phyloP scores from a whole-genome alignment of 495 filamentous ascomycete genomes.

The Darksidea phi region DNA sequence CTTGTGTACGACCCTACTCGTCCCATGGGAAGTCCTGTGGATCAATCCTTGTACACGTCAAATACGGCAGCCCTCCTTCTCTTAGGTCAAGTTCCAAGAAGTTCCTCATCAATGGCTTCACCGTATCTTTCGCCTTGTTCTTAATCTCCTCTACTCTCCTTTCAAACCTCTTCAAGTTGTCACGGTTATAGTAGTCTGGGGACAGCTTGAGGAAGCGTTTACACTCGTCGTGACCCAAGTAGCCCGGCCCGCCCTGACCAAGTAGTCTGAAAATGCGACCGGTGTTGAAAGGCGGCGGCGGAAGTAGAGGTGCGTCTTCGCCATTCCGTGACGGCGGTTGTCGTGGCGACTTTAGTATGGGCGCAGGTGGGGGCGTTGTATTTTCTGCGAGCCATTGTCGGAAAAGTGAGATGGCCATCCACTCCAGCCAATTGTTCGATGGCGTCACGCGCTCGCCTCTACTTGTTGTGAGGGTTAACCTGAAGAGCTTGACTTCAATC shows the following conservation, averaged over 20 bases:
- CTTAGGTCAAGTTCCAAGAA: conserved; percentile 71
- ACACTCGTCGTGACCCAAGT: conserved; percentile 79
- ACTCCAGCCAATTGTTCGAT: conserved; percentile 74
- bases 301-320: conserved; percentile 17
- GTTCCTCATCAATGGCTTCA: conserved; percentile 82
- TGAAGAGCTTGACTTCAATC: conserved; percentile 74
- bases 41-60: conserved; percentile 76
- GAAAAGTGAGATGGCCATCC: conserved; percentile 81
- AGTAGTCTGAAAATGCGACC: conserved; percentile 74
- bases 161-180: conserved; percentile 78
- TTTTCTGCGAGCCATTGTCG: conserved; percentile 88
- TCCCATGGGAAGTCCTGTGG: conserved; percentile 79
- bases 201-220: conserved; percentile 81
- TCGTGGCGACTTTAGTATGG: conserved; percentile 39
- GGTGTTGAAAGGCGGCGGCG: conserved; percentile 48
- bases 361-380: conserved; percentile 64
- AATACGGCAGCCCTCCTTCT: conserved; percentile 59
- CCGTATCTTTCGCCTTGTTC: conserved; percentile 71
- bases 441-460: conserved; percentile 79
- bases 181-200: conserved; percentile 67
- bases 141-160: conserved; percentile 85
- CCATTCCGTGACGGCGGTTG: conserved; percentile 18
- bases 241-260: conserved; percentile 58
- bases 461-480: conserved; percentile 74
- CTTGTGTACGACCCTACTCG: conserved; percentile 35